Percentiles rank a stretch among this genome's conserved stretches.
Evolutionary conservation across 106 monocot genomes (phyloP).

Genomic region (Alisma plantagoaquatica): DNA sequence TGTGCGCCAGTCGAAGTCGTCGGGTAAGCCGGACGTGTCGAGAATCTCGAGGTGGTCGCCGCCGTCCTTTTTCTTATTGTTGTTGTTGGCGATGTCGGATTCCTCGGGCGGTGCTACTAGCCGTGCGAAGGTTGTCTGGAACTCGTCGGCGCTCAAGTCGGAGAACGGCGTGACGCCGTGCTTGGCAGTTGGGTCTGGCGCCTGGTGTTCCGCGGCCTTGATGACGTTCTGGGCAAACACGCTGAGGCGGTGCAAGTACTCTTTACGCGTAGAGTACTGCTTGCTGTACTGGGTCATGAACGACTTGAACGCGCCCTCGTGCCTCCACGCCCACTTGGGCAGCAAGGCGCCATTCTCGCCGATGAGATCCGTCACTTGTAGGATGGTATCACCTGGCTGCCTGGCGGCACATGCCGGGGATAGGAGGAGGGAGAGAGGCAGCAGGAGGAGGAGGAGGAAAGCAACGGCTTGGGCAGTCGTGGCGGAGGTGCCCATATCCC

Average conservation of each 20-base stretch:
- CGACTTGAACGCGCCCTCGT: conserved; percentile 29
- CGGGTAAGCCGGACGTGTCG: conserved; percentile 27
- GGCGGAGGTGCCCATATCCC: background rate
- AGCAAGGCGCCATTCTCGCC: background rate
- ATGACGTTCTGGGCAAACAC: conserved; percentile 58
- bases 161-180: conserved; percentile 86
- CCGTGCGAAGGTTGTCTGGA: conserved; percentile 48
- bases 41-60: background rate
- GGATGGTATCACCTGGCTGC: background rate
- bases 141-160: conserved; percentile 73
- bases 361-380: conserved; percentile 9
- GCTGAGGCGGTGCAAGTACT: conserved; percentile 46
- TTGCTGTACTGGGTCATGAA: conserved; percentile 41
- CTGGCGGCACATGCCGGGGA: no score
- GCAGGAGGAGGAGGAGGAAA: background rate
- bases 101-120: background rate
- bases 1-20: conserved; percentile 77
- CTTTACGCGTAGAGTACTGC: conserved; percentile 39
- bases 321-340: background rate
- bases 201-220: conserved; percentile 69
- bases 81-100: no score
- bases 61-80: no score
- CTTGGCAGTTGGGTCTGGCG: conserved; percentile 59
- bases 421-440: background rate
- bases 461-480: background rate